Evolutionary conservation across 2,329 filamentous ascomycete genomes (phyloP).

Genomic region (Monosporascus ibericus): DNA sequence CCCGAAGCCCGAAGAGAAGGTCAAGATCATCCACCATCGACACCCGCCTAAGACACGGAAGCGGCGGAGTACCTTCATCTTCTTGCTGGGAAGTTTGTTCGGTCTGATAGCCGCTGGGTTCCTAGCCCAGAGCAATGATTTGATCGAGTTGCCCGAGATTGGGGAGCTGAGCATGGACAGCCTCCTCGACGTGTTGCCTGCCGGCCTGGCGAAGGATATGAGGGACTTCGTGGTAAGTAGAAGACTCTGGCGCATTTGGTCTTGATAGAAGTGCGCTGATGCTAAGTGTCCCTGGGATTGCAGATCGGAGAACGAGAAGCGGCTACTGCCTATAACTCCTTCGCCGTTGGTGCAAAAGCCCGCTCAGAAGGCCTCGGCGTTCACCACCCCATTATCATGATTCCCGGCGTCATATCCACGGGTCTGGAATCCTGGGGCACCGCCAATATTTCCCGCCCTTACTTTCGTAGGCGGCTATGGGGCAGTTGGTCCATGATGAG

Average conservation of each 20-base stretch:
- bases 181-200: slow-evolving; percentile 80
- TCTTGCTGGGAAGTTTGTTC: slow-evolving; percentile 82
- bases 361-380: slow-evolving; percentile 73
- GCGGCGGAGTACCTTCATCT: slow-evolving; percentile 74
- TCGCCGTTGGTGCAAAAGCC: slow-evolving; percentile 81
- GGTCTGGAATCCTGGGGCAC: slow-evolving; percentile 97
- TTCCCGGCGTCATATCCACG: slow-evolving; percentile 95
- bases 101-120: slow-evolving; percentile 84
- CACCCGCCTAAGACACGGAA: slow-evolving; percentile 52
- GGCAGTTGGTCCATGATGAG: slow-evolving; percentile 99
- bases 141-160: slow-evolving; percentile 72
- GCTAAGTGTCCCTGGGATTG: slow-evolving; percentile 4
- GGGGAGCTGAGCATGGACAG: slow-evolving; percentile 76
- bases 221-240: slow-evolving; percentile 70
- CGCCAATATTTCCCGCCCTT: slow-evolving; percentile 73
- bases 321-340: slow-evolving; percentile 86
- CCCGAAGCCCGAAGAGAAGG: slow-evolving; percentile 26
- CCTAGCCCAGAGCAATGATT: slow-evolving; percentile 82
- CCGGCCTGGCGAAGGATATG: slow-evolving; percentile 78
- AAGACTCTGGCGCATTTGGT: slow-evolving; percentile 5
- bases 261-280: not conserved
- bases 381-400: slow-evolving; percentile 89
- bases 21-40: slow-evolving; percentile 36
- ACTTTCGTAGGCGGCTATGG: slow-evolving; percentile 93
- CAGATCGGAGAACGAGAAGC: slow-evolving; percentile 78